Evolutionary conservation across 345 rosid genomes (phyloP), one percentile per base, ranked within the genome.

Genomic region (rapeseed (Brassica napus)): DNA sequence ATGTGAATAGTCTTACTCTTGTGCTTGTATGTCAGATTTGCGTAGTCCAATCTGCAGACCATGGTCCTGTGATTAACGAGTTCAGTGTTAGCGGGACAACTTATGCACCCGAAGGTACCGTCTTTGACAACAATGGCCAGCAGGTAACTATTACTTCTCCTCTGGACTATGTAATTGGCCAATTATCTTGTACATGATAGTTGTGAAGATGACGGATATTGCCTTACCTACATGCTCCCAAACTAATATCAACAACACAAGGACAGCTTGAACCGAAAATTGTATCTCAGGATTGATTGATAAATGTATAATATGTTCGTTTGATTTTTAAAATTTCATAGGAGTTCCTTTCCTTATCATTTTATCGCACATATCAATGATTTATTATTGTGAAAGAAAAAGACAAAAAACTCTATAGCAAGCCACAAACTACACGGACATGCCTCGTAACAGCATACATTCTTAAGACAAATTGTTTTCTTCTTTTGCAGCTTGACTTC

Each of bases 51-150:
- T 93, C 98, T 74, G 71, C 85, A 74, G 88, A 91, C 62, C 86
- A 76, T 78, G 90, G 92, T 82, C 92, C 90, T 58, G 5, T 79
- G 80, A 75, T 90, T 73, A 79, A 82, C 80, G 99, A 93, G 84
- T 95, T 85, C 85, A 86, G 73, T 84, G 94, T 93, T 67, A 85
- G 92, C 67, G 99, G 99, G 78, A 93, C 99, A 78, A 90, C 97
- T 34, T 95, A 91, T 87, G 94, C 99, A 70, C 99, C 99, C 67
- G 99, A 95, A 81, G 98, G 99, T 77, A 77, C 85, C 59, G 86
- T 95, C 69, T 89, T 82, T 82, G 94, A 88, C 79, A 84, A 85
- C 83, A 83, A 64, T 18, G 96, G 87, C 54, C 68, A 69, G 71
- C 92, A 90, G 99, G 99, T 95, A 84, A 37, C 18, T 47, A 47